Conservation (phyloP, 257 asterid genomes). For the Solanum peruvianum region DNA sequence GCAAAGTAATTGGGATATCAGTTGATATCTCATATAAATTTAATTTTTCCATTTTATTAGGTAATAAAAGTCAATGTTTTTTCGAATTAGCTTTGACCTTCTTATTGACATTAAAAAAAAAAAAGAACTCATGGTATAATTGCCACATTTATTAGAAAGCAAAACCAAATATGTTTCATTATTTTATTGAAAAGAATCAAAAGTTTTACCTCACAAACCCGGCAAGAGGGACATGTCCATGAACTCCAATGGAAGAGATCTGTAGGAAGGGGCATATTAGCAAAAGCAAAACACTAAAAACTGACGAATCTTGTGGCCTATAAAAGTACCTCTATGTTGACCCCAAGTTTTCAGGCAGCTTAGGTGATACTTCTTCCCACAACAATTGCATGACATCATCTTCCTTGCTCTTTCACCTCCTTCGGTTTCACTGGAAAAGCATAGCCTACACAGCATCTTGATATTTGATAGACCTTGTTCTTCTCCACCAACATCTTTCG, state of each 20-base stretch:
- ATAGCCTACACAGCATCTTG: slow-evolving; percentile 78
- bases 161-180: not conserved
- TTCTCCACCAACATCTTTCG: slow-evolving; percentile 52
- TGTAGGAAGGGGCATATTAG: slow-evolving; percentile 21
- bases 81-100: not conserved
- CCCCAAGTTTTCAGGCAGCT: slow-evolving; percentile 88
- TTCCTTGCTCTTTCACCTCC: slow-evolving; percentile 80
- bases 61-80: not conserved
- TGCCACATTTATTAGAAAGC: not conserved
- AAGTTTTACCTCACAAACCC: slow-evolving; percentile 71
- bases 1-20: not conserved
- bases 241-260: slow-evolving; percentile 99
- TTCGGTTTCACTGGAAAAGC: slow-evolving; percentile 79
- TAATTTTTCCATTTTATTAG: not conserved
- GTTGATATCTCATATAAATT: not conserved
- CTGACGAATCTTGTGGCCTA: not conserved
- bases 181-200: slow-evolving; percentile 4
- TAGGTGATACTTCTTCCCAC: slow-evolving; percentile 87
- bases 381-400: slow-evolving; percentile 79
- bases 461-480: slow-evolving; percentile 54
- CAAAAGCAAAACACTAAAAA: not conserved
- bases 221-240: slow-evolving; percentile 95
- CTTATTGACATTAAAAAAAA: not conserved
- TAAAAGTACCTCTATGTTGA: slow-evolving; percentile 60
- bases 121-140: not conserved